Evolutionary conservation across 495 filamentous ascomycete genomes (phyloP).

Genomic region (Penicillium bovifimosum): DNA sequence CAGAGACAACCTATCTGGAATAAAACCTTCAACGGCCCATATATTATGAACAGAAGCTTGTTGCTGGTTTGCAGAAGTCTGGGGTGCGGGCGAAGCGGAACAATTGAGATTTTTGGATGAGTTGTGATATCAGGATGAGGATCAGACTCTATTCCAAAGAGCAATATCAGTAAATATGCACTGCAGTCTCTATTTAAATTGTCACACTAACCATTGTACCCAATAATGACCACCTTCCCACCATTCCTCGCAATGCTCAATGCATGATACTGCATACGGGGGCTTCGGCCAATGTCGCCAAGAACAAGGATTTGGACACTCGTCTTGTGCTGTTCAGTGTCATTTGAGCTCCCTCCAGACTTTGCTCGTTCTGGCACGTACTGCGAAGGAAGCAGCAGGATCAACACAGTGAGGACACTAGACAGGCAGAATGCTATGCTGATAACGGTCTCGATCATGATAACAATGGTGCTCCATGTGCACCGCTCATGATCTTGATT

Average conservation of each 20-base stretch:
- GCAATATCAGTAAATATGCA: neutral
- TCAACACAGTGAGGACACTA: slow-evolving; percentile 44
- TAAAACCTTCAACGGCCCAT: slow-evolving; percentile 80
- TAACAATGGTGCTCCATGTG: slow-evolving; percentile 1
- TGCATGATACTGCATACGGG: slow-evolving; percentile 98
- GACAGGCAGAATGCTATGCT: slow-evolving; percentile 45
- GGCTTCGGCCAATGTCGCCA: slow-evolving; percentile 94
- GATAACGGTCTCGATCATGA: slow-evolving; percentile 40
- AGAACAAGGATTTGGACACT: slow-evolving; percentile 84
- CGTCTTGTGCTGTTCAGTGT: slow-evolving; percentile 18
- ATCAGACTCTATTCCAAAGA: slow-evolving; percentile 47
- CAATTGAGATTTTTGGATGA: slow-evolving; percentile 59
- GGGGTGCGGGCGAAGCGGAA: slow-evolving; percentile 60
- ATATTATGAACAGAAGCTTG: slow-evolving; percentile 70
- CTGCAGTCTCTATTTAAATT: neutral
- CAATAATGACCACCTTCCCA: slow-evolving; percentile 75
- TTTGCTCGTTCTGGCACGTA: slow-evolving; percentile 28
- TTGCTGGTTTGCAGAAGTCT: slow-evolving; percentile 57
- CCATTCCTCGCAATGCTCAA: slow-evolving; percentile 84
- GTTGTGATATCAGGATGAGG: slow-evolving; percentile 69
- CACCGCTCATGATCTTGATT: neutral
- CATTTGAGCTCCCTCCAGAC: slow-evolving; percentile 4
- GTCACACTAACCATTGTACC: slow-evolving; percentile 63
- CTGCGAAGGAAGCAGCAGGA: slow-evolving; percentile 48
- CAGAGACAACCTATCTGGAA: slow-evolving; percentile 71